These are phyloP conservation scores for Fusarium beomiforme DNA, from an alignment of 2,329 filamentous ascomycete genomes.

Conservation along the genomic window DNA sequence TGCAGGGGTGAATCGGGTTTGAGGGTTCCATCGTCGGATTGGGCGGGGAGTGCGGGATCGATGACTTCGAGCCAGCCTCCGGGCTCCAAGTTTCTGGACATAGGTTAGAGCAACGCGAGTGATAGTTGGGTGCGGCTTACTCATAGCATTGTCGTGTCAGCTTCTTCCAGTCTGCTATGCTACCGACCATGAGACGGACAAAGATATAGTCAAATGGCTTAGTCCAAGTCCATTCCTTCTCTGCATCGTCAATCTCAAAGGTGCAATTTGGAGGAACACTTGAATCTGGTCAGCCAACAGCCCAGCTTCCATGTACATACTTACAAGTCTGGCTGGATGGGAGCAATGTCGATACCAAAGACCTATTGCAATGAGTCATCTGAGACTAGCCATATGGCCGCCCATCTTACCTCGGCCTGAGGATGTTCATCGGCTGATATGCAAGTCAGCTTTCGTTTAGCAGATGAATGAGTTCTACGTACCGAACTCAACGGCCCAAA, in stretches of 20 bases:
- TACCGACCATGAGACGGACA: constrained; percentile 24
- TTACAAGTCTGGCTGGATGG: constrained; percentile 26
- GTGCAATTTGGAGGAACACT: constrained; percentile 17
- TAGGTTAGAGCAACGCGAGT: not conserved
- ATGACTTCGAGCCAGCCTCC: constrained; percentile 35
- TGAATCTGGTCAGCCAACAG: rapidly evolving
- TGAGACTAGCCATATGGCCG: rapidly evolving
- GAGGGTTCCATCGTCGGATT: constrained; percentile 26
- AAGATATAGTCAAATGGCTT: constrained; percentile 27
- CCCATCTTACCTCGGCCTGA: constrained; percentile 6
- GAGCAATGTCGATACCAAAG: constrained; percentile 16
- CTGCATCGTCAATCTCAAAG: constrained; percentile 20
- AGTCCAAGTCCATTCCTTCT: constrained; percentile 28
- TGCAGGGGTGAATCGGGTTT: not conserved
- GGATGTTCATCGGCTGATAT: constrained; percentile 24
- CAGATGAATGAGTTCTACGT: rapidly evolving
- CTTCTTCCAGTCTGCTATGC: constrained; percentile 26
- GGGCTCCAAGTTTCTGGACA: not conserved
- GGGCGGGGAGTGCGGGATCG: constrained; percentile 26
- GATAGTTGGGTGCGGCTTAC: not conserved
- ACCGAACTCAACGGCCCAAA: constrained; percentile 33
- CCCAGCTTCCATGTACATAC: rapidly evolving
- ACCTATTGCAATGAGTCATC: not conserved
- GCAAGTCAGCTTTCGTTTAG: not conserved
- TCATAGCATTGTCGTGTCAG: constrained; percentile 2